Conservation (phyloP, 495 filamentous ascomycete species). For the Melanomma pulvis-pyrius region DNA sequence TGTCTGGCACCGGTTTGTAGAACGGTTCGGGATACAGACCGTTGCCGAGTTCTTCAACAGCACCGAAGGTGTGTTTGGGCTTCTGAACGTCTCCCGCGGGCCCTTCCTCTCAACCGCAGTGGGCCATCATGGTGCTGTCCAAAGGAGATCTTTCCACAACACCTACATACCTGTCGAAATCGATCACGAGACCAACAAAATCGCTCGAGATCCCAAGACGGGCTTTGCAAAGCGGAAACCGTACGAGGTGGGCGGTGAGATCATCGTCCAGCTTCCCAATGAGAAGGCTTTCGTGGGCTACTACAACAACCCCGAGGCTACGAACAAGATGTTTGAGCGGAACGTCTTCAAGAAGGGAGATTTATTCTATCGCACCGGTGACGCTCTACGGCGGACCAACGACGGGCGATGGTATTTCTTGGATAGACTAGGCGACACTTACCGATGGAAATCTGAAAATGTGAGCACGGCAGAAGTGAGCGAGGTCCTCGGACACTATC, state of each 20-base stretch:
- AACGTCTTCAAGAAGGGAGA: conserved; percentile 77
- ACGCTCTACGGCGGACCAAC: conserved; percentile 63
- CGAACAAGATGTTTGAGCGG: conserved; percentile 67
- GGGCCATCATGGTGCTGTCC: conserved; percentile 69
- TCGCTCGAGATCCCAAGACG: conserved; percentile 64
- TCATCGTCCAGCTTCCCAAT: conserved; percentile 66
- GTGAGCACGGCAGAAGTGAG: conserved; percentile 78
- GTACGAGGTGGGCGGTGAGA: conserved; percentile 73
- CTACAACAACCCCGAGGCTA: conserved; percentile 66
- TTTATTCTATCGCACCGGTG: conserved; percentile 73
- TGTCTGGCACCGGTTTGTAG: conserved; percentile 70
- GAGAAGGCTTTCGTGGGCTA: conserved; percentile 68
- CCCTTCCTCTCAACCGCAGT: conserved; percentile 65
- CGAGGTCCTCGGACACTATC: conserved; percentile 65
- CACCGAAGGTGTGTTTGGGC: conserved; percentile 44
- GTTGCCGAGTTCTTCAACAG: conserved; percentile 50
- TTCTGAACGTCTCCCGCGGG: conserved; percentile 45
- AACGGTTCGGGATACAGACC: conserved; percentile 46
- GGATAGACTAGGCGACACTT: conserved; percentile 77
- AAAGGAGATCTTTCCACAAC: conserved; percentile 54
- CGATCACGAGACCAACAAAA: conserved; percentile 66
- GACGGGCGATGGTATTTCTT: conserved; percentile 81
- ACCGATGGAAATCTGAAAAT: conserved; percentile 83
- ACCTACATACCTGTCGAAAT: conserved; percentile 67
- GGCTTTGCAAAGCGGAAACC: conserved; percentile 65